phyloP scores from a whole-genome alignment of 73 alveolate genomes.

The Durusdinium trenchii region DNA sequence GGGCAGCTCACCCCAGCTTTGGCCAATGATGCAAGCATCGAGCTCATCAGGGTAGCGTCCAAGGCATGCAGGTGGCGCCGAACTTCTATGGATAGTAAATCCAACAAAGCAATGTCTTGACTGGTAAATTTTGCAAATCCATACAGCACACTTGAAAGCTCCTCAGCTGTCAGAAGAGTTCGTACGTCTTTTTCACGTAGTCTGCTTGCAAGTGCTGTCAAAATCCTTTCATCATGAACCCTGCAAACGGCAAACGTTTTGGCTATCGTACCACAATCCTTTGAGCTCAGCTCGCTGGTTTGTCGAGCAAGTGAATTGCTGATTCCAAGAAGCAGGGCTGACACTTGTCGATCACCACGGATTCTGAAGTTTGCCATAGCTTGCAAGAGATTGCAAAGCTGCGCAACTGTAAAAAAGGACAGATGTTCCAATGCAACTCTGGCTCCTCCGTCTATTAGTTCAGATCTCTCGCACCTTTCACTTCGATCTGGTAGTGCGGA shows the following conservation, averaged over 20 bases:
- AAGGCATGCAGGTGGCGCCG: slow-evolving; percentile 69
- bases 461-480: background rate
- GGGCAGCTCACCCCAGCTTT: slow-evolving; percentile 80
- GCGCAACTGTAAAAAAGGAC: slow-evolving; percentile 58
- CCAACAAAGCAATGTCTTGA: slow-evolving; percentile 95
- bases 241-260: slow-evolving; percentile 60
- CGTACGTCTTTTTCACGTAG: slow-evolving; percentile 89
- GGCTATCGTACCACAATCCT: slow-evolving; percentile 45
- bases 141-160: slow-evolving; percentile 96
- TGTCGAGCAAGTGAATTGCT: slow-evolving; percentile 62
- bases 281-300: background rate
- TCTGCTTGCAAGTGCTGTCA: slow-evolving; percentile 25
- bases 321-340: slow-evolving; percentile 68
- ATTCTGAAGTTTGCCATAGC: slow-evolving; percentile 52
- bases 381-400: slow-evolving; percentile 43
- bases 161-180: background rate
- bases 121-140: slow-evolving; percentile 97
- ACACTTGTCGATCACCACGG: slow-evolving; percentile 82
- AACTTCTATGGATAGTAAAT: slow-evolving; percentile 63
- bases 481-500: slow-evolving; percentile 33
- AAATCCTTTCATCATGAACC: slow-evolving; percentile 56
- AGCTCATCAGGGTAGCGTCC: slow-evolving; percentile 62
- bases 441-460: slow-evolving; percentile 76
- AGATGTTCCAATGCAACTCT: slow-evolving; percentile 71
- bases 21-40: slow-evolving; percentile 82